These are phyloP conservation scores for Cubamyces lactineus DNA, from an alignment of 768 basidiomycete genomes.

Conservation along the genomic window DNA sequence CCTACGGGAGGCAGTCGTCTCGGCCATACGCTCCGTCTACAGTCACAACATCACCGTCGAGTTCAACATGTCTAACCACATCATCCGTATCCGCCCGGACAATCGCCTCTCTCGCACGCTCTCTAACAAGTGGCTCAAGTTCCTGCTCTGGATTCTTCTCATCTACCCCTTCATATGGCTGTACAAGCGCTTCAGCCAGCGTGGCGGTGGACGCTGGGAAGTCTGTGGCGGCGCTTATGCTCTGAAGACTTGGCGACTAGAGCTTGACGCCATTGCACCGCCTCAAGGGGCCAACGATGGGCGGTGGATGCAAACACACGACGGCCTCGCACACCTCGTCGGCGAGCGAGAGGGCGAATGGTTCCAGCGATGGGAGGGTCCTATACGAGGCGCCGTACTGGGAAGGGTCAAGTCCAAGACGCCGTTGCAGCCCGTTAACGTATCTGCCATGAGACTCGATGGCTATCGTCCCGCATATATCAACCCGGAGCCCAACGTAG, in stretches of 20 bases:
- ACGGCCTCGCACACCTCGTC: conserved; percentile 43
- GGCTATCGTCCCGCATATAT: conserved; percentile 32
- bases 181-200: conserved; percentile 66
- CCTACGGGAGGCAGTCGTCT: conserved; percentile 42
- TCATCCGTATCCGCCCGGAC: conserved; percentile 68
- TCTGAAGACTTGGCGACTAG: conserved; percentile 49
- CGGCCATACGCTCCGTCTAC: conserved; percentile 44
- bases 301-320: conserved; percentile 34
- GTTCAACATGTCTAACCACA: conserved; percentile 49
- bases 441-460: conserved; percentile 33
- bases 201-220: conserved; percentile 75
- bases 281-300: conserved; percentile 14
- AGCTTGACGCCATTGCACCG: neutral
- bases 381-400: conserved; percentile 63
- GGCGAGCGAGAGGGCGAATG: conserved; percentile 77
- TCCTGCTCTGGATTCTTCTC: conserved; percentile 67
- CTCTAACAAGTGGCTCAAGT: conserved; percentile 71
- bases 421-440: conserved; percentile 25
- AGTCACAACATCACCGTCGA: conserved; percentile 48
- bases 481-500: neutral
- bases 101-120: conserved; percentile 68
- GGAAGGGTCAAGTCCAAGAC: conserved; percentile 20
- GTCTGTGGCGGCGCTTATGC: conserved; percentile 78
- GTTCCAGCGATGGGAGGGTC: conserved; percentile 76
- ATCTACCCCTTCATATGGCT: conserved; percentile 85